Conservation (phyloP, 331 rosid species). For the Quercus tomentella region DNA sequence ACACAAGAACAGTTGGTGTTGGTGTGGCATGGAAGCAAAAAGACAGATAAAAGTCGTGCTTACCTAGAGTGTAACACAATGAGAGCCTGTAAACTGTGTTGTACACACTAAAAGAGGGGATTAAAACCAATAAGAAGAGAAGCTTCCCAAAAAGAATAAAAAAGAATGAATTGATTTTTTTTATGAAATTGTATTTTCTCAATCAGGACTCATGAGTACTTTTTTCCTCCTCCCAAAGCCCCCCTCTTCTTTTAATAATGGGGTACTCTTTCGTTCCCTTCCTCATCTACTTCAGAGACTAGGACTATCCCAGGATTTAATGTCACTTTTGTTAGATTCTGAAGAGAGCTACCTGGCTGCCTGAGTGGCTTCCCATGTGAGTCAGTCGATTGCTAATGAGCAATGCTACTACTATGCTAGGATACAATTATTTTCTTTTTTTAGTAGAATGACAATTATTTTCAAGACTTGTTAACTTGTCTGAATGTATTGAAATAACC, state of each 20-base stretch:
- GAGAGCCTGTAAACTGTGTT: neutral
- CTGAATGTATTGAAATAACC: no score
- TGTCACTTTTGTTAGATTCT: neutral
- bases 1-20: neutral
- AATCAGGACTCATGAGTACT: neutral
- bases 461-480: no score
- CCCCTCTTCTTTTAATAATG: slow-evolving; percentile 30
- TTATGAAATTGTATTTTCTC: neutral
- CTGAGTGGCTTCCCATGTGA: slow-evolving; percentile 49
- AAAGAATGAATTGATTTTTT: neutral
- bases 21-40: neutral
- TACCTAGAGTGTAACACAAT: neutral
- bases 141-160: slow-evolving; percentile 3
- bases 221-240: slow-evolving; percentile 18
- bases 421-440: no score
- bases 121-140: slow-evolving; percentile 14
- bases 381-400: neutral
- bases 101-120: neutral
- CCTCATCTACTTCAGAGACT: slow-evolving; percentile 2
- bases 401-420: no score
- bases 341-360: slow-evolving; percentile 16
- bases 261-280: slow-evolving; percentile 33
- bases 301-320: neutral
- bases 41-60: neutral
- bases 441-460: no score